Evolutionary conservation across 2,329 filamentous ascomycete species (phyloP), one percentile per base, ranked within the genome.

Genomic region (Elsinoe ampelina): DNA sequence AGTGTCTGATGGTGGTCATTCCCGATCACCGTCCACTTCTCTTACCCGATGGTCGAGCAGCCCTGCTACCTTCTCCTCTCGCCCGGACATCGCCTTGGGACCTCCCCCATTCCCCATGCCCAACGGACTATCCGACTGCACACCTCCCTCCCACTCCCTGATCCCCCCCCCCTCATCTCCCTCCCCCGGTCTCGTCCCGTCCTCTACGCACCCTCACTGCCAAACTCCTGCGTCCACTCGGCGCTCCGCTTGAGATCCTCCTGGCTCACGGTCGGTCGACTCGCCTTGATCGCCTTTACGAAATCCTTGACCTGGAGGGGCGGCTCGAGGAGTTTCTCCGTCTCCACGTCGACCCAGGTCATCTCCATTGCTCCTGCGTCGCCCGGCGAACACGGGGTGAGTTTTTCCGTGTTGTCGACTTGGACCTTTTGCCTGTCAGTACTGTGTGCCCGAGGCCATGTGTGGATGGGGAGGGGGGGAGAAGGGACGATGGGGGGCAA

Each of bases 151-250:
- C 19, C 39, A 19, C 7, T 3, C 17, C 19, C n/a, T 15, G 7
- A 15, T 10, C 11, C 11, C 17, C n/a, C 17, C 17, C 4, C 15
- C 19, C n/a, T 15, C 19, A 15, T 10, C 11, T 19, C 17, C n/a
- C 17, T 13, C 4, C 15, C 22, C 39, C 13, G 5, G 7, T 11
- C 36, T 39, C 11, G 36, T 6, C 5, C 15, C 43, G 30, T 32
- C 45, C 15, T 13, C 47, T 42, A 83, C 51, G 80, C 81, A 15
- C 92, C 92, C 70, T 96, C 92, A 68, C 89, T 95, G 57, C 92
- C 92, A 73, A 97, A 97, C 73, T 97, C 91, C 66, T 86, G 81
- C 8, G 93, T 98, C 93, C 93, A 98, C 43, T 96, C 90, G 47
- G 87, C 79, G 70, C 92, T 96, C 66, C 82, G 80, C 63, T 83